Evolutionary conservation across 805 yeast genomes (phyloP).

Genomic region (Candida taoyuanica): DNA sequence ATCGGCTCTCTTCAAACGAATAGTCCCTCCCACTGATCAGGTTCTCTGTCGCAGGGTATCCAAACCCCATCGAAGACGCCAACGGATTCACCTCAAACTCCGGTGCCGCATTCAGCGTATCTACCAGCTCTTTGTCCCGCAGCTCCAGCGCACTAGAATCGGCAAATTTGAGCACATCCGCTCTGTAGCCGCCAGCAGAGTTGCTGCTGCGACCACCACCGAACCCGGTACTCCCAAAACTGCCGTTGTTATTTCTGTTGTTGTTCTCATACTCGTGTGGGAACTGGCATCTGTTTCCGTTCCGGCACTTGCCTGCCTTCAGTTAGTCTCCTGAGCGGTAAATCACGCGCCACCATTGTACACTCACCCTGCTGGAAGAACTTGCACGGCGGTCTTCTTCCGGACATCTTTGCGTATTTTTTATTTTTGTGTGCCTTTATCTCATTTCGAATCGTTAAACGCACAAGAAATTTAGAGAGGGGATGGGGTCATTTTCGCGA

Average conservation of each 20-base stretch:
- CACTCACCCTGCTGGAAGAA: conserved; percentile 38
- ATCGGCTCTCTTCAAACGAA: conserved; percentile 49
- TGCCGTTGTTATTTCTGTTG: conserved; percentile 1
- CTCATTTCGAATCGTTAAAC: background rate
- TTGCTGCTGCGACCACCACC: background rate
- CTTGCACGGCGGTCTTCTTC: conserved; percentile 36
- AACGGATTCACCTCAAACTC: conserved; percentile 30
- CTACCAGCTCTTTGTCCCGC: conserved; percentile 27
- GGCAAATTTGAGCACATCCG: conserved; percentile 8
- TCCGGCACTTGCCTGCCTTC: conserved; percentile 32
- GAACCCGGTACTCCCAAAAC: background rate
- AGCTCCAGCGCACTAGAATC: conserved; percentile 12
- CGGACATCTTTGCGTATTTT: conserved; percentile 16
- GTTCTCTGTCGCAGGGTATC: conserved; percentile 43
- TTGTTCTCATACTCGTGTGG: conserved; percentile 34
- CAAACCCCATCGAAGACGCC: conserved; percentile 42
- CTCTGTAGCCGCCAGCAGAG: conserved; percentile 1
- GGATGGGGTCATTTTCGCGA: background rate
- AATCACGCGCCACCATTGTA: too few relatives aligned
- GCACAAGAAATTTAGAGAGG: background rate
- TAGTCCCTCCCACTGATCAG: conserved; percentile 48
- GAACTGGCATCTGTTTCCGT: conserved; percentile 40
- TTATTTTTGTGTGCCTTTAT: background rate
- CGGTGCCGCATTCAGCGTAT: conserved; percentile 19
- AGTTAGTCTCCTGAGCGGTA: too few relatives aligned